phyloP scores from a whole-genome alignment of 495 filamentous ascomycete genomes.

The Darksidea phi region DNA sequence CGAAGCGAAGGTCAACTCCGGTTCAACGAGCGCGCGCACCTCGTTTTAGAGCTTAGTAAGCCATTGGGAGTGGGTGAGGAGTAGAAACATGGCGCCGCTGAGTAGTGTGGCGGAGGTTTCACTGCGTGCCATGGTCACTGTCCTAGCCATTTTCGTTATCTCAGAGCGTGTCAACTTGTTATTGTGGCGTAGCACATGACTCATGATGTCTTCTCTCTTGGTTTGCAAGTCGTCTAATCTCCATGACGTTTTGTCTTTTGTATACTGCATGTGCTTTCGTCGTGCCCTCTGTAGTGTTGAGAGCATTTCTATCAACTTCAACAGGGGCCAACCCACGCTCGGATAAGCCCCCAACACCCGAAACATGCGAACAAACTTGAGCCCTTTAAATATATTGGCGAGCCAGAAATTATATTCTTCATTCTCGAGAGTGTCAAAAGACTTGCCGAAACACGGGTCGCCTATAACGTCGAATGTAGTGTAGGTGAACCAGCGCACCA shows the following conservation, averaged over 20 bases:
- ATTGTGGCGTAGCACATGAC: neutral
- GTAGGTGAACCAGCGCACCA: constrained; percentile 29
- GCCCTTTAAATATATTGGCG: constrained; percentile 2
- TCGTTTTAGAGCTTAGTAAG: constrained; percentile 49
- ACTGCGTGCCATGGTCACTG: constrained; percentile 37
- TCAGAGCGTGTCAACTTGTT: neutral
- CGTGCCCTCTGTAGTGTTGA: neutral
- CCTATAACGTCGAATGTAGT: constrained; percentile 40
- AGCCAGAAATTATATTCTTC: constrained; percentile 15
- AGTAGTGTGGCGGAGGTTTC: constrained; percentile 43
- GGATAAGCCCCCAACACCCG: neutral
- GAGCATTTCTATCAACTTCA: neutral
- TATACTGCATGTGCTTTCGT: constrained; percentile 2
- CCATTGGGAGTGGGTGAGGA: constrained; percentile 50
- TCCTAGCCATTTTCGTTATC: constrained; percentile 6
- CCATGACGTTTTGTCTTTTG: neutral
- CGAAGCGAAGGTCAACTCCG: constrained; percentile 46
- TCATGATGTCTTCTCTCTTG: constrained; percentile 4
- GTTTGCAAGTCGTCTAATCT: neutral
- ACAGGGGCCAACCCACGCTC: neutral
- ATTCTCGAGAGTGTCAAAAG: constrained; percentile 34
- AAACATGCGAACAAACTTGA: constrained; percentile 6
- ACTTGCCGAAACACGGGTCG: constrained; percentile 34
- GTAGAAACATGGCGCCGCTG: constrained; percentile 59
- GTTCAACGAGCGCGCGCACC: constrained; percentile 50